Evolutionary conservation across 2,329 filamentous ascomycete species (phyloP).

Genomic region (Kalaharituber pfeilii): DNA sequence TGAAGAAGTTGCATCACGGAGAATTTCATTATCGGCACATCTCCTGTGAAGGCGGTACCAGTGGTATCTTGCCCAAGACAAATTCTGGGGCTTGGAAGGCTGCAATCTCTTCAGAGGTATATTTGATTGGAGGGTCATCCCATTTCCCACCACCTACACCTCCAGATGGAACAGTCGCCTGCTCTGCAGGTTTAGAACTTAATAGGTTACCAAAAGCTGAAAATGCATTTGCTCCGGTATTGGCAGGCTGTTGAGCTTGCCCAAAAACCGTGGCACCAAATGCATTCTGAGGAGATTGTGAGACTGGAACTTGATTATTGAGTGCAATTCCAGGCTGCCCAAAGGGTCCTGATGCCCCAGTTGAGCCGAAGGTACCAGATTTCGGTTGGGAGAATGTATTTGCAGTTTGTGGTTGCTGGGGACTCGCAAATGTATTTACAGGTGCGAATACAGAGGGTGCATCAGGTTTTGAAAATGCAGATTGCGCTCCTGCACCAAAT

Average conservation of each 20-base stretch:
- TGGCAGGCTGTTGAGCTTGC: not conserved
- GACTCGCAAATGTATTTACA: not conserved
- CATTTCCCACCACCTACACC: slow-evolving; percentile 10
- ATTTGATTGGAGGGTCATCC: slow-evolving; percentile 19
- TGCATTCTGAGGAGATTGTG: slow-evolving; percentile 5
- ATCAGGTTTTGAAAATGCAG: not conserved
- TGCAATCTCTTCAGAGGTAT: slow-evolving; percentile 10
- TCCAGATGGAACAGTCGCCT: slow-evolving; percentile 1
- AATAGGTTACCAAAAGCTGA: slow-evolving; percentile 5
- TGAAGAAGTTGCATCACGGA: no score
- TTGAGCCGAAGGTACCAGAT: slow-evolving; percentile 7
- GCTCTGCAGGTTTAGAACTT: slow-evolving; percentile 7
- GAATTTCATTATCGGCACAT: slow-evolving; percentile 15
- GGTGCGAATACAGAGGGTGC: not conserved
- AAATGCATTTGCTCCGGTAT: slow-evolving; percentile 1
- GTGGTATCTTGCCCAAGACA: slow-evolving; percentile 14
- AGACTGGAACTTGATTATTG: slow-evolving; percentile 2
- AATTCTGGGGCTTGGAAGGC: slow-evolving; percentile 13
- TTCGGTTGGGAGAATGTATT: slow-evolving; percentile 5
- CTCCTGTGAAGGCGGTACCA: slow-evolving; percentile 16
- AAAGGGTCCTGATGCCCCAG: slow-evolving; percentile 6
- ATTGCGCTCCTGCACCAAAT: not conserved
- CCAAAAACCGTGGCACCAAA: slow-evolving; percentile 14
- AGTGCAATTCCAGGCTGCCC: slow-evolving; percentile 7
- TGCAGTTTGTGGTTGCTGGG: slow-evolving; percentile 8